Evolutionary conservation across 2,329 filamentous ascomycete species (phyloP), one percentile per base, ranked within the genome.

Genomic region (Alternaria angustiovoidea): DNA sequence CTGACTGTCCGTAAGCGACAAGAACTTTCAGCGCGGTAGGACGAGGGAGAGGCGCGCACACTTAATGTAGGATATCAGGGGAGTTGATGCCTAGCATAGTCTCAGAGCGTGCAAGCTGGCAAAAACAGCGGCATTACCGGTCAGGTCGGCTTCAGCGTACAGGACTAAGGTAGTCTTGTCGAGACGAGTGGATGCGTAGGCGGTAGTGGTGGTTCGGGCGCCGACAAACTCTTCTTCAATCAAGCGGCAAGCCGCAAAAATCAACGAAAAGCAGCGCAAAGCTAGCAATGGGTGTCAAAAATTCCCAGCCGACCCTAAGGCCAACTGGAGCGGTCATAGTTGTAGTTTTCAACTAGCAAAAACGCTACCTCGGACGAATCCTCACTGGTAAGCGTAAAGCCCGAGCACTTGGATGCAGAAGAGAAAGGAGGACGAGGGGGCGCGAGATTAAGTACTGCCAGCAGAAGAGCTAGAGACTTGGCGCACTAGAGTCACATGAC

Each of bases 341-440:
- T 82, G 84, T 91, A 91, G 89, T 91, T 91, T 91, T 91, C 89
- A 92, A 91, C 89, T 91, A 92, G 90, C 90, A 92, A 92, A 91
- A 92, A 92, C 86, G 86, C 87, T 86, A 87, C 88, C 89, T 93
- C 91, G 88, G 91, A 92, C 88, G 86, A 88, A 89, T 92, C 90
- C 88, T 93, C 90, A 93, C 88, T 90, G 89, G 87, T 87, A 89
- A 87, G 87, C 88, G 86, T 91, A 90, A 90, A 87, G 89, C 90
- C 89, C 88, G 82, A 89, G 88, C 88, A 90, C 87, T 57, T 56
- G 53, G 66, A 67, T 67, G 43, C 49, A 26, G 57, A 58, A 41
- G 7, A 32, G 38, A 36, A 42, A 49, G 54, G 30, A 54, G 51
- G 53, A 58, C 53, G 56, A 61, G 52, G 59, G 55, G 8, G n/a